Evolutionary conservation across 2,329 filamentous ascomycete species (phyloP), one percentile per base, ranked within the genome.

Genomic region (Talaromyces sp.): DNA sequence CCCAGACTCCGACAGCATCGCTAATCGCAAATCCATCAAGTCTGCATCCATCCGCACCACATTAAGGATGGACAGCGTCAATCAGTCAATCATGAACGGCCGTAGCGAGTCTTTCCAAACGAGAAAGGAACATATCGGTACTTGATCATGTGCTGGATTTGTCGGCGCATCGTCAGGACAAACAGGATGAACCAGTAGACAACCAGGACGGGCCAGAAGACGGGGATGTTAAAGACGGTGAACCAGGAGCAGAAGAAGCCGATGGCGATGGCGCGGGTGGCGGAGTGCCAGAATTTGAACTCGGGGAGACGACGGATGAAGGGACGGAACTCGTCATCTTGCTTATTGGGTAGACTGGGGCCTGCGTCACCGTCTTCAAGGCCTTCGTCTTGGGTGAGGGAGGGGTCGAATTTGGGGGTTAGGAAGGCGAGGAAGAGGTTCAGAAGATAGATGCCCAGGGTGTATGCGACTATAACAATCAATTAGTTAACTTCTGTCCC

Each of bases 111-210:
- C 84, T 97, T 97, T 75, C 92, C 92, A 62, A 96, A 86, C 36
- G 90, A 87, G 79, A 97, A 96, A 36, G 92, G 91, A 27, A 96
- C 91, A 72, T 96, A 99, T 77, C 93, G 90, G 81, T 97, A 99
- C 81, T 97, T 99, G 83, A 99, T 93, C 94, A 99, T 99, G 79
- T 97, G 94, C 80, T 99, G 94, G 66, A 99, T 99, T 79, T 99
- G 94, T 81, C 94, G 90, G 76, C 94, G 86, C 94, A 99, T 99
- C 51, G 94, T 99, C 75, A 99, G 79, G 67, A 91, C 83, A 70
- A 99, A 97, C 56, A 99, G 82, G 70, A 99, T 96, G 73, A 99
- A 82, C 93, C 94, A 99, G 80, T 99, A 99, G 76, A 99, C 89
- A 60, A 99, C 91, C 73, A 99, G 78, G 7, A 99, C 91, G 13